Evolutionary conservation across 2,329 filamentous ascomycete genomes (phyloP), one percentile per base, ranked within the genome.

Genomic region (Ophiostoma himal-ulmi): DNA sequence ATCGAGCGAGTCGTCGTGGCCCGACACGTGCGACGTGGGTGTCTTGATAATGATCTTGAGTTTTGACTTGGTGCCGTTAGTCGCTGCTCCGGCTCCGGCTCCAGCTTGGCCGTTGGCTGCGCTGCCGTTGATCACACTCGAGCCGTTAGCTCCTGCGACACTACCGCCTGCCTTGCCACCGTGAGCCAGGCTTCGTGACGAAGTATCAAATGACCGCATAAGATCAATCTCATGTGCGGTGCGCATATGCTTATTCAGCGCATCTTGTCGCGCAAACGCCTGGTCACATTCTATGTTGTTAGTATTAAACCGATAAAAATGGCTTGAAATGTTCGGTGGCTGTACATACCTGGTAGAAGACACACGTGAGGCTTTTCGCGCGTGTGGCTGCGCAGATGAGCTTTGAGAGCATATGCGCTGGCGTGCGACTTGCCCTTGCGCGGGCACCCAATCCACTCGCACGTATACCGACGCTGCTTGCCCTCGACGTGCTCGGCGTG

Each of bases 341-440:
- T 2, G 3, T 22, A n/a, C 85, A 73, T 85, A 96, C 94, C 94
- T 71, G 95, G 95, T 57, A 99, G 81, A 39, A 93, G 92, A 80
- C 95, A 99, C 81, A 97, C 97, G 78, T 98, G 98, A 0, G 95
- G 95, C 82, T 99, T 99, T 84, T 99, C 95, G 77, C 95, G 88
- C 1, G 95, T 99, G 79, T 99, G 95, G 78, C 94, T 97, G 75
- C 95, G 86, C 94, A 99, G 97, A 78, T 99, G 95, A 11, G 95
- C 95, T 79, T 96, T 94, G 74, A 99, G 82, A 5, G 95, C 95
- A 81, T 99, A 99, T 2, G 93, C 95, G 76, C 93, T 97, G 1
- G 94, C 94, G 80, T 99, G 95, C 22, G 92, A 89, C 80, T 95
- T 88, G 72, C 93, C 93, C 82, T 97, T 98, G 73, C 94, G 83